These are phyloP conservation scores for Manihot esculenta DNA, from an alignment of 441 rosid species.

Conservation along the genomic window DNA sequence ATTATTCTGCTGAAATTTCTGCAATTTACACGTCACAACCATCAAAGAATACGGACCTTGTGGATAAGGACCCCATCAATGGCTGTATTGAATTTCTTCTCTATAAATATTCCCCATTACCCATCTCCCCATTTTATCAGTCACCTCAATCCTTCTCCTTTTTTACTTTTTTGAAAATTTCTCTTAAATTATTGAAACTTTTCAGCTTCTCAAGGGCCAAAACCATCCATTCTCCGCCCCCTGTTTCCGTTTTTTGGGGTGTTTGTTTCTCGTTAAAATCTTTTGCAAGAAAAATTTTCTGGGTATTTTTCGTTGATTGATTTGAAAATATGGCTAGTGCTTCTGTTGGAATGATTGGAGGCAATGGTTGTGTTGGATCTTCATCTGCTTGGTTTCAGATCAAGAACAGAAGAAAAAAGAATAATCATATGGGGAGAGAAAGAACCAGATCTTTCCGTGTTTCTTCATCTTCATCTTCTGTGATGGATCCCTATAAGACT, in stretches of 20 bases:
- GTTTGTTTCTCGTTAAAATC: not conserved
- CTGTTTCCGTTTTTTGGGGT: not conserved
- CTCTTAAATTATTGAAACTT: not conserved
- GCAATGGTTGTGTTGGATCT: conserved; percentile 28
- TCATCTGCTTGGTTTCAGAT: conserved; percentile 36
- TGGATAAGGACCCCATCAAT: conserved; percentile 20
- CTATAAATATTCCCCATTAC: not conserved
- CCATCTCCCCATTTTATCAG: not conserved
- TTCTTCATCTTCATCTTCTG: conserved; percentile 32
- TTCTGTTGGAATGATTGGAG: conserved; percentile 34
- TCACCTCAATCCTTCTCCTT: too few relatives aligned
- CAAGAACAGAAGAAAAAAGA: conserved; percentile 27
- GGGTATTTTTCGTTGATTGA: not conserved
- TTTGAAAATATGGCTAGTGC: conserved; percentile 25
- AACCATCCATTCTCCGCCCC: not conserved
- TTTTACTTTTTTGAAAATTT: too few relatives aligned
- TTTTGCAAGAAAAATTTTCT: not conserved
- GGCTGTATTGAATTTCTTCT: not conserved
- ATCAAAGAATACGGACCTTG: not conserved
- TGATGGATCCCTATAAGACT: conserved; percentile 68
- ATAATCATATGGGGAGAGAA: conserved; percentile 26
- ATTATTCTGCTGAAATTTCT: not conserved
- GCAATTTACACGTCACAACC: conserved; percentile 17
- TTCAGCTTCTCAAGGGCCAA: not conserved
- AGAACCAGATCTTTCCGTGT: conserved; percentile 37